Percentiles rank a stretch among this genome's conserved stretches.
These are phyloP conservation scores for Cladosporium sp. DNA, from an alignment of 2,329 filamentous ascomycete species.

Conservation along the genomic window DNA sequence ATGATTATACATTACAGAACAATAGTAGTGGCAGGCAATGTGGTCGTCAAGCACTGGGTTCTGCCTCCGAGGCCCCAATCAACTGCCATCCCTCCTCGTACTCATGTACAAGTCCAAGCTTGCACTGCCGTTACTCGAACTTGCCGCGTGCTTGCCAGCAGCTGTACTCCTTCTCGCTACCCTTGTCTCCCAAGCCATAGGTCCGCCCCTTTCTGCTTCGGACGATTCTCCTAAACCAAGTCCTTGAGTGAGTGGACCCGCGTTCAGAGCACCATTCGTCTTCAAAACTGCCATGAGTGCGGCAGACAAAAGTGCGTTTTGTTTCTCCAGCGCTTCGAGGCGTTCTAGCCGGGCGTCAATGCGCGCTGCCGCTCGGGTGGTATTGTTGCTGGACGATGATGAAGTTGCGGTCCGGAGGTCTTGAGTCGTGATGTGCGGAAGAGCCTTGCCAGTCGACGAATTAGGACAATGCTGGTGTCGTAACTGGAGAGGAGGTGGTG, in stretches of 20 bases:
- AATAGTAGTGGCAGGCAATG: neutral
- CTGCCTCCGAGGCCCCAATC: no score
- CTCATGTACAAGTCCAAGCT: conserved; percentile 34
- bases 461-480: neutral
- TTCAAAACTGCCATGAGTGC: conserved; percentile 38
- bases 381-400: conserved; percentile 9
- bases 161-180: conserved; percentile 27
- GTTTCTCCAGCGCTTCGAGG: conserved; percentile 36
- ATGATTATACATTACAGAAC: neutral
- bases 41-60: neutral
- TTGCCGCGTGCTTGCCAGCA: conserved; percentile 21
- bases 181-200: conserved; percentile 28
- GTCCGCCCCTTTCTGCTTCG: conserved; percentile 2
- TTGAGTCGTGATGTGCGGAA: conserved; percentile 12
- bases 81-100: conserved; percentile 18
- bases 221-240: neutral
- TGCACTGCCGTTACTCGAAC: conserved; percentile 28
- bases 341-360: conserved; percentile 34
- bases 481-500: conserved; percentile 11
- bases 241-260: conserved; percentile 19
- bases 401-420: conserved; percentile 10
- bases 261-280: conserved; percentile 32
- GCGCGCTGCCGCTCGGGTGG: conserved; percentile 11
- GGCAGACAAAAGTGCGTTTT: conserved; percentile 37
- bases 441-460: neutral